Conservation (phyloP, 352 stramenopile genomes). For the Peronospora tabacina region DNA sequence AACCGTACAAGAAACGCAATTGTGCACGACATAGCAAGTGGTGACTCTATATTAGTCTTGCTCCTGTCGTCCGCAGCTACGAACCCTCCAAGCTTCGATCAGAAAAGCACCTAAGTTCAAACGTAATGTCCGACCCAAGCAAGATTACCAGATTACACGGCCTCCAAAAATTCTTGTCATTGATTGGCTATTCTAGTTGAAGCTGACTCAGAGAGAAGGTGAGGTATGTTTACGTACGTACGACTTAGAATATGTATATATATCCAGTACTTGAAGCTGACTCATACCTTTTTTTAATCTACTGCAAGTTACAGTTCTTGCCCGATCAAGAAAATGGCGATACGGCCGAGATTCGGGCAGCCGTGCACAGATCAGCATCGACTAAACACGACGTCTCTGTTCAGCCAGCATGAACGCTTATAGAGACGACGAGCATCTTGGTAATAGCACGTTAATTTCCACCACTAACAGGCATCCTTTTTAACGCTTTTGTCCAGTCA, state of each 20-base stretch:
- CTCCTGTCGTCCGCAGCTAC: no score
- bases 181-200: slow-evolving; percentile 4
- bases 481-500: background rate
- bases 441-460: background rate
- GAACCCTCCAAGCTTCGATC: no score
- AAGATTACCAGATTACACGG: slow-evolving; percentile 45
- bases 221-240: no score
- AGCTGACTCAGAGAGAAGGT: slow-evolving; percentile 15
- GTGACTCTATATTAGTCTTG: no score
- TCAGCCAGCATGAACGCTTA: no score
- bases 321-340: slow-evolving; percentile 22
- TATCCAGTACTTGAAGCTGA: slow-evolving; percentile 16
- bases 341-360: slow-evolving; percentile 47
- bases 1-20: no score
- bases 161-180: background rate
- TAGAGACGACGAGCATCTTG: slow-evolving; percentile 1
- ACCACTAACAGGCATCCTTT: background rate
- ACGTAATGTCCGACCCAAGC: slow-evolving; percentile 49
- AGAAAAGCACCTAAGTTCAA: no score
- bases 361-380: slow-evolving; percentile 55
- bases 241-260: no score
- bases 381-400: slow-evolving; percentile 1
- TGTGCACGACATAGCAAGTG: no score
- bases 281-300: slow-evolving; percentile 5
- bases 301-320: slow-evolving; percentile 8